Base-by-base conservation (phyloP, 129 eudicot genomes). In the Kitagawia praeruptora region DNA sequence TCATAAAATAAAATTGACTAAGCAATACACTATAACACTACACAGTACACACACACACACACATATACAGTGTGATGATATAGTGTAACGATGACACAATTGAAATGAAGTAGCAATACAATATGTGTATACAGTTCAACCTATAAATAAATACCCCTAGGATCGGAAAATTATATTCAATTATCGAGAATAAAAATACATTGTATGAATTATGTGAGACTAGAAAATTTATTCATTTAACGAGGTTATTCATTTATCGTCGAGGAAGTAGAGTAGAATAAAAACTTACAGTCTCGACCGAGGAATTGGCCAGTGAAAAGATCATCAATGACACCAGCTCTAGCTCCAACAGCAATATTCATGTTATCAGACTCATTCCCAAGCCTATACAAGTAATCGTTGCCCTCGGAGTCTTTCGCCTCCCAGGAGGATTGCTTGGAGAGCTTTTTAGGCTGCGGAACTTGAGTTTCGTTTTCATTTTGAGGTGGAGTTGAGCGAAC, bases 371-470 rank as follows among this genome's bases (percentile, higher is more conserved):
- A 85, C 88, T 95, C 99, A 61, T 89, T 89, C 6, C 99, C 99
- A 8, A 95, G 91, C 83, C 96, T 80, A 75, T 95, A 95, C 23
- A 95, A 84, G 73, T 95, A 95, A 87, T 95, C 99, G 25, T 90
- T 86, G 28, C 96, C 99, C 69, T 88, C 87, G 10, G 87, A 77
- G 54, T 95, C 97, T 82, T 87, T 86, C 34, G 93, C 86, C 81
- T 95, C 99, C 99, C 99, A 95, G 16, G 95, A 90, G 5, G 99
- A 95, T 76, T 95, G 97, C 76, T 92, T 80, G 51, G 99, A 95
- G 13, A 92, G 38, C 66, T 80, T 81, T 6, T 28, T 73, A 28
- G 56, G 58, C 46, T 11, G 49, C 4, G 49, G 49, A 46, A 25
- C 81, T 16, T 67, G 79, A 10, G 82, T 86, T 6, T 76, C 83